Evolutionary conservation across 192 early-diverging fungal species (phyloP), one percentile per base, ranked within the genome.

Genomic region (Podila epigama): DNA sequence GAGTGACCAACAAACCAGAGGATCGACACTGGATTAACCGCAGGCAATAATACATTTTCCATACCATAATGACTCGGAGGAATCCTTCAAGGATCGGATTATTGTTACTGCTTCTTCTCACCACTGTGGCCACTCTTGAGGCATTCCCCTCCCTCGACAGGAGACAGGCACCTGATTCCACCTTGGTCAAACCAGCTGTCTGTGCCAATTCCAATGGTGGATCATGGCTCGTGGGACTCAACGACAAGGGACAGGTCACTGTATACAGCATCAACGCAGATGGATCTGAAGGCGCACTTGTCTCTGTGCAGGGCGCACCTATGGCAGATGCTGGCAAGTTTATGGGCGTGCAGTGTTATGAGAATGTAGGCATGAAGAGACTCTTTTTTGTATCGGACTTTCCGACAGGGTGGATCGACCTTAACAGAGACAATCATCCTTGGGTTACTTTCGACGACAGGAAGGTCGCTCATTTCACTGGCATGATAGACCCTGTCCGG

Each of bases 191-290:
- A 5, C 27, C 32, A 32, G 22, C 55, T 12, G 32, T 34, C 55
- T 57, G 55, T 34, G 55, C 55, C 20, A 57, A 33, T 32, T 7
- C 55, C 10, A 20, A 57, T 10, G 32, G 32, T 4, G 32, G 31
- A 34, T 57, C 55, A 28, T 57, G 55, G 55, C 27, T 57, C 55
- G 55, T 57, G 15, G 55, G 55, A 31, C 11, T 34, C 31, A 57
- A 57, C 18, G 48, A 22, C 55, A 33, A n/a, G 33, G n/a, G 18
- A 1, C 11, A 33, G 31, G 1, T 35, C 28, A 10, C 32, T 10
- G 32, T 35, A 15, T 33, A 57, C 29, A 33, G n/a, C 28, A 35
- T 33, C 55, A n/a, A 33, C 55, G 15, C 5, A 4, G 44, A 5
- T 48, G 20, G n/a, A 48, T 18, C 44, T 9, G 16, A 44, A 48